Evolutionary conservation across 305 asterid species (phyloP).

Genomic region (Petunia hybrid): DNA sequence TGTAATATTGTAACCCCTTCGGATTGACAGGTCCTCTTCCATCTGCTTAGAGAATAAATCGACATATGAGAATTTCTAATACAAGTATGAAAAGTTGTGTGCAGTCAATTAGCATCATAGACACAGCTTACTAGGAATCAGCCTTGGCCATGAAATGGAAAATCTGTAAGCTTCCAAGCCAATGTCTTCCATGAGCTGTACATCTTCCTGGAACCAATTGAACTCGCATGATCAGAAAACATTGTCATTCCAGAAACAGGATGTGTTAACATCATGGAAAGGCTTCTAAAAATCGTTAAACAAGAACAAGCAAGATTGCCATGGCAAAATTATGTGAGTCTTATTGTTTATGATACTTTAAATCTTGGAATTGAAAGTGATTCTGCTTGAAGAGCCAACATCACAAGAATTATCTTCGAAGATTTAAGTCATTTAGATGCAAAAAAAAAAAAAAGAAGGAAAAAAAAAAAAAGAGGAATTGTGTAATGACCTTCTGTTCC

Average conservation of each 20-base stretch:
- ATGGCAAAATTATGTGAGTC: background rate
- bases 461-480: too few species aligned
- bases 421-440: background rate
- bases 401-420: background rate
- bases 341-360: background rate
- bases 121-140: conserved; percentile 47
- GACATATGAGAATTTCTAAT: background rate
- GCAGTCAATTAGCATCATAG: too few species aligned
- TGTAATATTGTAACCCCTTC: too few species aligned
- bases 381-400: background rate
- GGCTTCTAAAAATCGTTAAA: background rate
- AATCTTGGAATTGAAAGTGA: background rate
- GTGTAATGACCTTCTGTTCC: too few species aligned
- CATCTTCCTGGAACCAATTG: conserved; percentile 28
- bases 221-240: background rate
- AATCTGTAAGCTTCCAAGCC: conserved; percentile 32
- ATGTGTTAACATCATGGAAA: background rate
- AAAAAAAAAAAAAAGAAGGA: too few species aligned
- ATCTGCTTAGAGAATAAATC: too few species aligned
- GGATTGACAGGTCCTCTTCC: too few species aligned
- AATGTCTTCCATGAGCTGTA: background rate
- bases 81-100: background rate
- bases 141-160: conserved; percentile 36
- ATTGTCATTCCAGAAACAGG: background rate
- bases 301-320: too few species aligned